These are phyloP conservation scores for Platanus orientalis DNA, from an alignment of 164 flowering plant genomes.

Conservation along the genomic window DNA sequence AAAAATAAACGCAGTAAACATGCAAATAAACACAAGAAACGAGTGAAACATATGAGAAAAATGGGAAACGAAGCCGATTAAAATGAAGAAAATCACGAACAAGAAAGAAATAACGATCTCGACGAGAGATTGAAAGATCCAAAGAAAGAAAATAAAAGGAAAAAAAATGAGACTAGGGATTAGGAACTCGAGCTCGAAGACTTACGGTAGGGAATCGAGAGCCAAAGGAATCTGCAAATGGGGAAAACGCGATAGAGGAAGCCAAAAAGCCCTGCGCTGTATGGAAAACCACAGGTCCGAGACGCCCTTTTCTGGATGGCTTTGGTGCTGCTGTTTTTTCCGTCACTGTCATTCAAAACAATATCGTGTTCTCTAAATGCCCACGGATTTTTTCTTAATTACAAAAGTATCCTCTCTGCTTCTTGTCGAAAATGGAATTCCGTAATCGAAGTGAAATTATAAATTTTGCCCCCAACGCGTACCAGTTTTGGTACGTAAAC, in stretches of 20 bases:
- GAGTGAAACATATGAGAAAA: neutral
- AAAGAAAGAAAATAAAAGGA: neutral
- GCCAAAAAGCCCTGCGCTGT: neutral
- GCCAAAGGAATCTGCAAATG: slow-evolving; percentile 3
- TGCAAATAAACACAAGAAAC: neutral
- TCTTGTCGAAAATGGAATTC: neutral
- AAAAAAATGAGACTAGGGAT: neutral
- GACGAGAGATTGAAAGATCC: neutral
- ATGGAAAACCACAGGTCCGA: slow-evolving; percentile 17
- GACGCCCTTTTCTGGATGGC: slow-evolving; percentile 17
- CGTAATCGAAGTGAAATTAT: too few relatives aligned
- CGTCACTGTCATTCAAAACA: slow-evolving; percentile 10
- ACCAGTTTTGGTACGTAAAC: too few relatives aligned
- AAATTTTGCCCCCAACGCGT: too few relatives aligned
- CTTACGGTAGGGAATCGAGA: slow-evolving; percentile 9
- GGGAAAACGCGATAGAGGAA: slow-evolving; percentile 10
- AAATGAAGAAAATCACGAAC: neutral
- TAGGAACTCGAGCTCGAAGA: neutral
- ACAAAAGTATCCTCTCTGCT: slow-evolving; percentile 8
- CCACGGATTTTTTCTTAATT: neutral
- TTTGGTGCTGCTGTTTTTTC: slow-evolving; percentile 11
- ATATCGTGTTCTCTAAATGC: slow-evolving; percentile 6
- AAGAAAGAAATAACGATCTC: neutral
- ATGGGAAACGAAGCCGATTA: neutral
- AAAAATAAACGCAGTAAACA: neutral